Evolutionary conservation across 768 basidiomycete genomes (phyloP).

Genomic region (Boletellus sp.): DNA sequence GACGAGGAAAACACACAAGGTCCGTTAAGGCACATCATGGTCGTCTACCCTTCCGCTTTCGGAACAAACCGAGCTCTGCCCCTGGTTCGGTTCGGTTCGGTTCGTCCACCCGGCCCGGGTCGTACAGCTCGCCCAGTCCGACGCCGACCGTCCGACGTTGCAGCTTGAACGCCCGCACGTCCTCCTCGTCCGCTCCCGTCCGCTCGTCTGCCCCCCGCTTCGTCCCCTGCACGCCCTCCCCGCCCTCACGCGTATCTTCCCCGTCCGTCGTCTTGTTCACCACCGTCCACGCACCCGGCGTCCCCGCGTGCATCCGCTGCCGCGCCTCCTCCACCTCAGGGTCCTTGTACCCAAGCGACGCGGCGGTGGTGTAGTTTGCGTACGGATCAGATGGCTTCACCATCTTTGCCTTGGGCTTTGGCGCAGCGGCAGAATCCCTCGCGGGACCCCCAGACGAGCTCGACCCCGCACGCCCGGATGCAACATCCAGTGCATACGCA

Average conservation of each 20-base stretch:
- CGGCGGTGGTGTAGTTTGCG: conserved; percentile 85
- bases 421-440: conserved; percentile 21
- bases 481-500: conserved; percentile 74
- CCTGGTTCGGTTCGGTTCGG: conserved; percentile 4
- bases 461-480: conserved; percentile 51
- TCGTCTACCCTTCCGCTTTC: conserved; percentile 15
- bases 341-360: conserved; percentile 75
- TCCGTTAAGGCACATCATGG: neutral
- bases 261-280: conserved; percentile 32
- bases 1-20: neutral
- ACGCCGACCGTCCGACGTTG: conserved; percentile 53
- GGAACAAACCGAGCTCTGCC: conserved; percentile 17
- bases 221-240: conserved; percentile 18
- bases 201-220: conserved; percentile 33
- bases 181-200: conserved; percentile 54
- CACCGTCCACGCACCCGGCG: conserved; percentile 76
- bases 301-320: conserved; percentile 58
- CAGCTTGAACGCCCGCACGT: conserved; percentile 59
- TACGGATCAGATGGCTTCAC: conserved; percentile 60
- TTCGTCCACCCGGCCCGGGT: conserved; percentile 46
- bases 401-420: conserved; percentile 38
- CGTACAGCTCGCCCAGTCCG: conserved; percentile 78
- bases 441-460: conserved; percentile 11
- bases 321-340: conserved; percentile 72
- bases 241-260: neutral